Base-by-base conservation (phyloP, 2,329 filamentous ascomycete species). In the Neopestalotiopsis sp. region DNA sequence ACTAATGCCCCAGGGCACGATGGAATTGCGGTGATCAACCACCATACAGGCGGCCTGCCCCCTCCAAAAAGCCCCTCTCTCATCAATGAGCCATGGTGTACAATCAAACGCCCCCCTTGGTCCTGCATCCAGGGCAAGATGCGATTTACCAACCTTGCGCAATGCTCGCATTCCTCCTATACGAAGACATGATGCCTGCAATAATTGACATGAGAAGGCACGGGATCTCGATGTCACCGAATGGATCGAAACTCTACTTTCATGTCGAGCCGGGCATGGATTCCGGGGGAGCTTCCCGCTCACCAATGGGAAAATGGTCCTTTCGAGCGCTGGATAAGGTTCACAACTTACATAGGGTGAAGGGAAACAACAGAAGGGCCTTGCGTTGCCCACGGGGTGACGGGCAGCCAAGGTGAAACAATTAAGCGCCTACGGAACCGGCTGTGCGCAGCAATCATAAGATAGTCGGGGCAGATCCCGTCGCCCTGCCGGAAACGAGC, bases 351-450 rank as follows among this genome's bases (percentile, higher is more conserved):
- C 45, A 53, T 53, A 53, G 45, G 45, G 17, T 53, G 20, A 53
- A 53, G 20, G 45, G 45, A n/a, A 24, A 20, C 17, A 53, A 53
- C 45, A 53, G 14, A 17, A 53, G 17, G 17, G 17, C 45, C 9
- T 53, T 17, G 45, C 17, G 45, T 53, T 53, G n/a, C 34, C 34
- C 6, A 38, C n/a, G 45, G 45, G 45, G 45, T 9, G n/a, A 53
- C 45, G 45, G 45, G 45, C 45, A 24, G 45, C 45, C 45, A 53
- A 45, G 20, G 20, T 53, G 45, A 53, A 53, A 53, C 45, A 53
- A 17, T 53, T 53, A 53, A 53, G 45, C 45, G 45, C 45, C 45
- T n/a, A 53, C 45, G 45, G 45, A 53, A 53, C 45, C 45, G 45
- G 45, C 45, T 53, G 9, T n/a, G 45, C 9, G 45, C 45, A n/a